A percentile compares a stretch with the other conserved stretches of the same genome.
Evolutionary conservation across 1,139 yeast species (phyloP).

Genomic region (Suhomyces chickasaworum): DNA sequence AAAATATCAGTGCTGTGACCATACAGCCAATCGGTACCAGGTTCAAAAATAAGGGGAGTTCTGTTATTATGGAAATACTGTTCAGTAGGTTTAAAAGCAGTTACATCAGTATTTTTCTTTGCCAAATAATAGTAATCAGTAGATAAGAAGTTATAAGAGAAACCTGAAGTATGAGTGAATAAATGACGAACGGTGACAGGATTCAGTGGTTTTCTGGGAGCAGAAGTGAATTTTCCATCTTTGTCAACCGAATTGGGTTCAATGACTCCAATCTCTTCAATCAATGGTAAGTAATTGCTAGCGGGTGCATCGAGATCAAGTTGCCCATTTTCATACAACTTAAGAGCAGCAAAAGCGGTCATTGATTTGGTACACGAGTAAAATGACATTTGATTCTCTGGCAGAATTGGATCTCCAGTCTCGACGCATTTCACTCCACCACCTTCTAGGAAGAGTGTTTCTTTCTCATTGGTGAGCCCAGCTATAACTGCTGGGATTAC

Average conservation of each 20-base stretch:
- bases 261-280: slow-evolving; percentile 43
- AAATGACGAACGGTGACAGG: slow-evolving; percentile 51
- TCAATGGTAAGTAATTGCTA: slow-evolving; percentile 41
- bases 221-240: slow-evolving; percentile 31
- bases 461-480: slow-evolving; percentile 30
- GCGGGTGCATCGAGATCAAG: slow-evolving; percentile 47
- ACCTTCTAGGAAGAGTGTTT: slow-evolving; percentile 29
- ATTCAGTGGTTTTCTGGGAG: slow-evolving; percentile 35
- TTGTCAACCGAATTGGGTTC: slow-evolving; percentile 34
- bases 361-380: slow-evolving; percentile 54
- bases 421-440: slow-evolving; percentile 28
- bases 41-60: slow-evolving; percentile 52
- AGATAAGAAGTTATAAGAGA: slow-evolving; percentile 48
- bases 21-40: slow-evolving; percentile 54
- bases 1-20: slow-evolving; percentile 58
- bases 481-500: slow-evolving; percentile 29
- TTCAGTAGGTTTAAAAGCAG: slow-evolving; percentile 26
- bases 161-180: slow-evolving; percentile 54
- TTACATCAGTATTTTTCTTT: slow-evolving; percentile 16
- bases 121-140: slow-evolving; percentile 28
- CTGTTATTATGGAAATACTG: slow-evolving; percentile 31
- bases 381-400: slow-evolving; percentile 36
- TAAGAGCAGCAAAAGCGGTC: slow-evolving; percentile 49
- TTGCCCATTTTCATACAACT: slow-evolving; percentile 47
- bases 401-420: slow-evolving; percentile 10